Evolutionary conservation across 2,329 filamentous ascomycete genomes (phyloP), one percentile per base, ranked within the genome.

Genomic region (Aureobasidium sp.): DNA sequence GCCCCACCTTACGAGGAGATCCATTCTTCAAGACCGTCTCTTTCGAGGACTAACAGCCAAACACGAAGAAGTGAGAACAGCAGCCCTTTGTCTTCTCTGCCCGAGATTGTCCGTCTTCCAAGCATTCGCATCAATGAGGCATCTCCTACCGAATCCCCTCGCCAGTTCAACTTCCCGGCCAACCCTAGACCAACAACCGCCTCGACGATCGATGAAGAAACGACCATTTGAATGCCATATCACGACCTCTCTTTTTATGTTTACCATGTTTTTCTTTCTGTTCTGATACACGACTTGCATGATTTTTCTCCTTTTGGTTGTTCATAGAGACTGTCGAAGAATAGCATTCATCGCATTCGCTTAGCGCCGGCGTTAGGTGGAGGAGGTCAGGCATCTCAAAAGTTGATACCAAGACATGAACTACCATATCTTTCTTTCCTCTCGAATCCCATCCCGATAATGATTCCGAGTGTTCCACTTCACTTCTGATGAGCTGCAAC

Each of bases 71-170:
- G 63, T 64, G 67, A 41, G 43, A 62, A 17, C 65, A 63, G 41
- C 63, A 61, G 26, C 63, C 65, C 24, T 65, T 65, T 27, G 2
- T 69, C 72, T 6, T 41, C 41, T 32, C 65, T 79, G 12, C 77
- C 75, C 1, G 68, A 67, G 10, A 73, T 79, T 1, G 74, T 75
- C 36, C 66, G 75, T 10, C 61, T 79, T 24, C 77, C 77, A 0
- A 78, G 75, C 53, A 79, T 80, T 56, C 73, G 75, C 12, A 73
- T 79, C 32, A 77, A 75, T 1, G 71, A 74, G 10, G 76, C 69
- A 2, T 71, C 72, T 13, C 70, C 72, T 2, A 66, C 70, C 26
- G 69, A 71, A 32, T 64, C 67, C 5, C 59, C 50, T 44, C 48
- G 41, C 10, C 51, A 50, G 20, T 43, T 34, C 51, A 62, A 29